Evolutionary conservation across 2,329 filamentous ascomycete genomes (phyloP).

Genomic region (Alternaria gansuensis): DNA sequence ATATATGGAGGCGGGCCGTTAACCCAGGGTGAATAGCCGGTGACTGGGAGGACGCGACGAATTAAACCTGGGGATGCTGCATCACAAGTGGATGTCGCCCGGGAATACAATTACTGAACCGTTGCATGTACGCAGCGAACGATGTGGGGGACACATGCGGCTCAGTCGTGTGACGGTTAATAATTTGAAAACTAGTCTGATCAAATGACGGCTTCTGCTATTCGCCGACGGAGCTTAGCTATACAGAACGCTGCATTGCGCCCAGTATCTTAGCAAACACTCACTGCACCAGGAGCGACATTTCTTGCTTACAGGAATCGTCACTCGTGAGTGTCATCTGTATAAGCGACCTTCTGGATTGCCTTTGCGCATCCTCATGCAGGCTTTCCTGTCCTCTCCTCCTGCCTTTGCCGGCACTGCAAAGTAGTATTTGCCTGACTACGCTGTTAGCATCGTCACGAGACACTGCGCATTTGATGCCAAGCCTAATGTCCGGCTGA

Average conservation of each 20-base stretch:
- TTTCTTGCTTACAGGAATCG: background rate
- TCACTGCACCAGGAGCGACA: background rate
- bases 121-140: constrained; percentile 15
- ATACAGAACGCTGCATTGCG: constrained; percentile 1
- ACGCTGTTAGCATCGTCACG: background rate
- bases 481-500: background rate
- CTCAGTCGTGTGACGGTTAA: constrained; percentile 18
- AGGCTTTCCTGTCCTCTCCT: background rate
- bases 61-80: constrained; percentile 31
- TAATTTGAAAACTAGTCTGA: constrained; percentile 8
- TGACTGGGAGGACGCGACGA: constrained; percentile 36
- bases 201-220: constrained; percentile 1
- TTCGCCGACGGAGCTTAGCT: constrained; percentile 1
- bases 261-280: constrained; percentile 2
- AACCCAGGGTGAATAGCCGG: constrained; percentile 40
- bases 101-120: constrained; percentile 26
- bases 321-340: background rate
- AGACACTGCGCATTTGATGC: constrained; percentile 1
- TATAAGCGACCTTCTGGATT: background rate
- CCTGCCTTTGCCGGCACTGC: background rate
- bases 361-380: constrained; percentile 5
- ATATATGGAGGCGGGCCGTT: constrained; percentile 46
- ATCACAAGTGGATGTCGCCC: constrained; percentile 22
- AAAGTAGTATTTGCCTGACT: background rate
- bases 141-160: constrained; percentile 24